Base-by-base conservation (phyloP, 73 alveolate species). In the Paramecium octaurelia region DNA sequence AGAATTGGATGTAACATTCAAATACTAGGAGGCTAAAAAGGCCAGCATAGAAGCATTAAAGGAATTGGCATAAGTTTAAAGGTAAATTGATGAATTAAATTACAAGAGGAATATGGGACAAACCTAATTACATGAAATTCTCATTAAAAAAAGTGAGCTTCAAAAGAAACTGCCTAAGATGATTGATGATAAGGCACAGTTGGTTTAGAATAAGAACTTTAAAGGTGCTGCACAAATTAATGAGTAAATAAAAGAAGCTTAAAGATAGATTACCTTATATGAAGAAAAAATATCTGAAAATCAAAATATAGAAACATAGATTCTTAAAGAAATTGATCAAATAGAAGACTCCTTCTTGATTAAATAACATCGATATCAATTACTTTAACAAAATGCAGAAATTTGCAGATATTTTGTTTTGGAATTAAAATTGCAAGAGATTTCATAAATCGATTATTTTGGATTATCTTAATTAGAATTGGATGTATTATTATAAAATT, bases 201-300 rank as follows among this genome's bases (percentile, higher is more conserved):
- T 80, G 18, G 91, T 80, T 0, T 80, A 42, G 18, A 80, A 80
- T 80, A 80, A 80, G 18, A 80, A 43, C 14, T 80, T 80, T 48
- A 80, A 80, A 46, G 91, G 91, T 31, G 91, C 91, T 48, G 70
- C 70, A 6, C 8, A 23, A 40, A 48, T 80, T 20, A 80, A 80
- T 46, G 91, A 80, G 29, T 80, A 80, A 48, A 80, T 80, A 11
- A 80, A 80, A 46, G 91, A 80, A 1, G 91, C 50, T 12, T 24
- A 80, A 48, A 80, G 76, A 80, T 43, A 80, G 57, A 80, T 80
- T 44, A 20, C 29, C 8, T 21, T 9, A 31, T 80, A 80, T 46
- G 91, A 80, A 35, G 91, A 80, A 43, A 80, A 80, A 80, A 44
- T 80, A 43, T 44, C 46, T 4, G 91, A 80, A 44, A 80, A 80